A percentile compares a stretch with the other conserved stretches of the same genome.
Evolutionary conservation across 2,329 filamentous ascomycete genomes (phyloP).

Genomic region (Cladorrhinum sp.): DNA sequence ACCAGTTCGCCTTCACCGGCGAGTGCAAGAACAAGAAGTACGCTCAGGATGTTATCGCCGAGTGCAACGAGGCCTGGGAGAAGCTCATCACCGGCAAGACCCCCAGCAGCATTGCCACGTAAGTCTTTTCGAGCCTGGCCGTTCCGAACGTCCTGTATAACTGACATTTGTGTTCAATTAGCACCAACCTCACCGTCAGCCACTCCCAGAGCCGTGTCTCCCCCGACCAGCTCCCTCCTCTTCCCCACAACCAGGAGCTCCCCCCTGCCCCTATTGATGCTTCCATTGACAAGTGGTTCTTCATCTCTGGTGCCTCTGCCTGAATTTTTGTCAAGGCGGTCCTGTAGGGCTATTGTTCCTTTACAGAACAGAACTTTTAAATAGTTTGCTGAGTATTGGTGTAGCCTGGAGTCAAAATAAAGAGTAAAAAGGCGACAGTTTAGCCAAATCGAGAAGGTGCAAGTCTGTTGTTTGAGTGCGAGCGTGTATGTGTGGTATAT

Average conservation of each 20-base stretch:
- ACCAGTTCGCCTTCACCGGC: slow-evolving; percentile 99
- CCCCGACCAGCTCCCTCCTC: slow-evolving; percentile 66
- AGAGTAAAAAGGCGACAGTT: not conserved
- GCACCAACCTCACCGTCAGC: slow-evolving; percentile 74
- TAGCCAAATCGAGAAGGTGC: no score
- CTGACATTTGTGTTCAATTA: slow-evolving; percentile 40
- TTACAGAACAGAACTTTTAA: not conserved
- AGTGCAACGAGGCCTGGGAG: slow-evolving; percentile 97
- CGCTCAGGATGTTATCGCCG: slow-evolving; percentile 89
- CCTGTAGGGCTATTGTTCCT: not conserved
- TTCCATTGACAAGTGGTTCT: slow-evolving; percentile 99
- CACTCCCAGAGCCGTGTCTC: slow-evolving; percentile 72
- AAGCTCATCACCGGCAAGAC: slow-evolving; percentile 91
- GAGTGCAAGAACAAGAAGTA: slow-evolving; percentile 99
- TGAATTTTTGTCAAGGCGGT: slow-evolving; percentile 40
- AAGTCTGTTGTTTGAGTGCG: no score
- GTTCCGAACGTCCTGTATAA: slow-evolving; percentile 1
- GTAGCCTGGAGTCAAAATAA: not conserved
- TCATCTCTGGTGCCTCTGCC: slow-evolving; percentile 94
- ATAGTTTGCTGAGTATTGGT: no score
- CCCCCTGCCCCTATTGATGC: slow-evolving; percentile 84
- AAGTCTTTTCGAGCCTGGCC: slow-evolving; percentile 43
- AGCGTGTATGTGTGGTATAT: not conserved
- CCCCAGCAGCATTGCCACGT: slow-evolving; percentile 76
- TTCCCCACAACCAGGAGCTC: slow-evolving; percentile 78